phyloP scores from a whole-genome alignment of 139 green algal species.

The Chlamydomonas sp. region DNA sequence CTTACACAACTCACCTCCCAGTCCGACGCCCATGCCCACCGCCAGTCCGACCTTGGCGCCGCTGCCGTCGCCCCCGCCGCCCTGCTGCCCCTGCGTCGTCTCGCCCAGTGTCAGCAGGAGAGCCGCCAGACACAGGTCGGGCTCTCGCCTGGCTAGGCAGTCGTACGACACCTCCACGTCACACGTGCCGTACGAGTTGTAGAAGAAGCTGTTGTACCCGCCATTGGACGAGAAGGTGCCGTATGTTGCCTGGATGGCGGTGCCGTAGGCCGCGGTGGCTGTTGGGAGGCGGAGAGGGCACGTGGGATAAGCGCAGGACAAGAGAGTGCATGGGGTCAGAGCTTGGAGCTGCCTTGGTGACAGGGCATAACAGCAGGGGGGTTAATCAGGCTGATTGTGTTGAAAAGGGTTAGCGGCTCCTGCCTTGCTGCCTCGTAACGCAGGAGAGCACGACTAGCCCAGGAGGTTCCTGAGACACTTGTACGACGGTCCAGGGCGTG shows the following conservation, averaged over 20 bases:
- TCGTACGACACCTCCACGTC: background rate
- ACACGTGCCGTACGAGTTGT: slow-evolving; percentile 6
- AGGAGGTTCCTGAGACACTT: too few species aligned
- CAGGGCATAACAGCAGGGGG: too few species aligned
- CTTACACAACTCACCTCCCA: slow-evolving; percentile 3
- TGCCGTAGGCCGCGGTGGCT: background rate
- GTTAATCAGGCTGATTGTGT: too few species aligned
- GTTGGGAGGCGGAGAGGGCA: background rate
- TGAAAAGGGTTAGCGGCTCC: too few species aligned
- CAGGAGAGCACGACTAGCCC: too few species aligned
- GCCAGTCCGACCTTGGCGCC: background rate
- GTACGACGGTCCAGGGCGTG: too few species aligned
- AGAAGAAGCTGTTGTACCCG: slow-evolving; percentile 32
- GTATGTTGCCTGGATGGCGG: background rate
- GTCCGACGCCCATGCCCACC: slow-evolving; percentile 14
- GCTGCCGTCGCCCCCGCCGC: background rate
- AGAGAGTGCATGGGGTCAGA: too few species aligned
- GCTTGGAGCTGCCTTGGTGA: too few species aligned
- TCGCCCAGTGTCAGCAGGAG: background rate
- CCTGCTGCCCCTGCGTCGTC: background rate
- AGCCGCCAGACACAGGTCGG: slow-evolving; percentile 26
- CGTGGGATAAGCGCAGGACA: too few species aligned
- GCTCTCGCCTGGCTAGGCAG: background rate
- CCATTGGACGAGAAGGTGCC: slow-evolving; percentile 5
- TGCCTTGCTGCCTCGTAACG: too few species aligned